These are phyloP conservation scores for Entonaema liquescens DNA, from an alignment of 495 filamentous ascomycete species.

Conservation along the genomic window DNA sequence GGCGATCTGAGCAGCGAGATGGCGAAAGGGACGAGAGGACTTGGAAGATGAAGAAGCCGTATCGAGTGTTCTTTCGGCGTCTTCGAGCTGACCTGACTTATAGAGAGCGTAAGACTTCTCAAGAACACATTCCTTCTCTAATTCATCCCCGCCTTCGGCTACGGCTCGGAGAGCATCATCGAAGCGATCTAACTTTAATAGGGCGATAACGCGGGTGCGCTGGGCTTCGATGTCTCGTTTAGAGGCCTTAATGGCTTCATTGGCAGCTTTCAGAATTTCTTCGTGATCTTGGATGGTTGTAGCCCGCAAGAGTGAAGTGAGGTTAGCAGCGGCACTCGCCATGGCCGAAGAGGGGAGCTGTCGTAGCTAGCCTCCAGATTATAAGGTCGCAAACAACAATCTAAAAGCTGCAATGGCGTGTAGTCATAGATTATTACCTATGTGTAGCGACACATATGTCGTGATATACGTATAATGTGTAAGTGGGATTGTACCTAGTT, in stretches of 20 bases:
- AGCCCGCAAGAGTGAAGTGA: slow-evolving; percentile 59
- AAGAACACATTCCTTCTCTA: slow-evolving; percentile 72
- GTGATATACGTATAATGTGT: neutral
- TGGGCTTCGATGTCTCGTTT: slow-evolving; percentile 75
- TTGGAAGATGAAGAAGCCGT: slow-evolving; percentile 44
- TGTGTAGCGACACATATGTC: neutral
- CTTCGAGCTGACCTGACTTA: slow-evolving; percentile 77
- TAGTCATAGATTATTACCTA: neutral
- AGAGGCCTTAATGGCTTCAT: slow-evolving; percentile 72
- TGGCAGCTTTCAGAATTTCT: slow-evolving; percentile 57
- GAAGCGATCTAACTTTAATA: slow-evolving; percentile 93
- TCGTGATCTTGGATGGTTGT: slow-evolving; percentile 59
- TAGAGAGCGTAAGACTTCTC: slow-evolving; percentile 94
- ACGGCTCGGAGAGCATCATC: slow-evolving; percentile 85
- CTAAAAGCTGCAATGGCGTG: neutral
- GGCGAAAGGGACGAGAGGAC: slow-evolving; percentile 69
- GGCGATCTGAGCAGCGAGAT: slow-evolving; percentile 88
- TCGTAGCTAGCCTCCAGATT: neutral
- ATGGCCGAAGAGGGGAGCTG: slow-evolving; percentile 19
- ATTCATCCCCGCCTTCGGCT: slow-evolving; percentile 70
- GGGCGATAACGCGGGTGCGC: slow-evolving; percentile 81
- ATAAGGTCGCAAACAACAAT: neutral
- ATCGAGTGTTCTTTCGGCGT: slow-evolving; percentile 71
- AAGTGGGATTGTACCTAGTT: neutral
- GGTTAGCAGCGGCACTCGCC: slow-evolving; percentile 56